Conservation (phyloP, 2,329 filamentous ascomycete species). For the Alternaria triticina region DNA sequence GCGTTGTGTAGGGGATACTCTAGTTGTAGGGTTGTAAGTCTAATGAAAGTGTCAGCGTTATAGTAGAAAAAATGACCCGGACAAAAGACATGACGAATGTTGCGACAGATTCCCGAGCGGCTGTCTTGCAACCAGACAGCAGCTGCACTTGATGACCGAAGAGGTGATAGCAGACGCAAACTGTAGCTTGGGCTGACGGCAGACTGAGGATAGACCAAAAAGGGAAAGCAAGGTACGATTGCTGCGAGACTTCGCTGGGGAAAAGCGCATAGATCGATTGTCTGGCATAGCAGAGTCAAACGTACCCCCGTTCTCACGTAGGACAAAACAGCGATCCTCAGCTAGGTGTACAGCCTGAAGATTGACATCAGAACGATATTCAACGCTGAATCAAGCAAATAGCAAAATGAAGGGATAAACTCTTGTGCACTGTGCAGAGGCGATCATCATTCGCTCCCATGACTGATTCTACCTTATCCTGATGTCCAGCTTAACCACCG, state of each 20-base stretch:
- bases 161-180: not conserved
- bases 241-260: not conserved
- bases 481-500: not conserved
- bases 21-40: not conserved
- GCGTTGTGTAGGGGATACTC: not conserved
- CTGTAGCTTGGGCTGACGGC: not conserved
- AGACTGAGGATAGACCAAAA: not conserved
- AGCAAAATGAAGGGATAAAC: not conserved
- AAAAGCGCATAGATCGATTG: not conserved
- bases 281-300: not conserved
- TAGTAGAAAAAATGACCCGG: not conserved
- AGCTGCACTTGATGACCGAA: not conserved
- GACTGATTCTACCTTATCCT: not conserved
- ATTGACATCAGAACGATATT: not conserved
- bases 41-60: not conserved
- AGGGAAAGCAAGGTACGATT: not conserved
- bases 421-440: not conserved
- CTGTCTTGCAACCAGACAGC: not conserved
- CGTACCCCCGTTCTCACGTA: not conserved
- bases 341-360: not conserved
- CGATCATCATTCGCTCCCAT: not conserved
- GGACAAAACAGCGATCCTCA: not conserved
- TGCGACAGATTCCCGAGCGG: not conserved
- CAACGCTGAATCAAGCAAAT: not conserved
- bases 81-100: not conserved